These are phyloP conservation scores for Liriodendron chinense DNA, from an alignment of 164 flowering plant genomes.

Conservation along the genomic window DNA sequence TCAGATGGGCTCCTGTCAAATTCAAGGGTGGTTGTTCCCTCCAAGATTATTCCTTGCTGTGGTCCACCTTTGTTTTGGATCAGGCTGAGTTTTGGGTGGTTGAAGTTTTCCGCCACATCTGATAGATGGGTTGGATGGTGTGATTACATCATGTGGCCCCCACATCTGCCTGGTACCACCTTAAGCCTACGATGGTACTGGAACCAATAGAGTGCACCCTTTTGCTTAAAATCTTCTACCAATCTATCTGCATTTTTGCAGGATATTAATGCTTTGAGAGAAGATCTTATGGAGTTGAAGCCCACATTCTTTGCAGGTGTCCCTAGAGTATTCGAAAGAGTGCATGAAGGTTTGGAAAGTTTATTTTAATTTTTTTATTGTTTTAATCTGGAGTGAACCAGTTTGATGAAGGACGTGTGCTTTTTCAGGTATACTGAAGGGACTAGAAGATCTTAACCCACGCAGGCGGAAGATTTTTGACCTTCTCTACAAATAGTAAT, in stretches of 20 bases:
- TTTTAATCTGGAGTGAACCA: background rate
- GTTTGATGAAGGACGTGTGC: slow-evolving; percentile 2
- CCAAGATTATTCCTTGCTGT: too few species aligned
- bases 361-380: background rate
- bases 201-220: background rate
- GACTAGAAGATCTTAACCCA: slow-evolving; percentile 67
- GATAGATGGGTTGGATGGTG: too few species aligned
- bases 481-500: slow-evolving; percentile 73
- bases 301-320: slow-evolving; percentile 94
- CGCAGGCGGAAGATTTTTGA: slow-evolving; percentile 57
- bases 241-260: slow-evolving; percentile 24
- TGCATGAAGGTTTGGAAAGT: slow-evolving; percentile 67
- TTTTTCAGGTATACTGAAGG: slow-evolving; percentile 59
- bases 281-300: slow-evolving; percentile 83
- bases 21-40: too few species aligned
- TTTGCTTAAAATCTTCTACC: background rate
- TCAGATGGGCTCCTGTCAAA: too few species aligned
- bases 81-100: too few species aligned
- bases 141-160: too few species aligned
- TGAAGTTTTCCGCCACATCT: too few species aligned
- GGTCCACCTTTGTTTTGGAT: too few species aligned
- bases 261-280: slow-evolving; percentile 70
- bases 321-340: slow-evolving; percentile 83
- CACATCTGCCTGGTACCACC: too few species aligned
- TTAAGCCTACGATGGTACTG: background rate